Conservation (phyloP, 345 rosid species). For the Linum tenue region DNA sequence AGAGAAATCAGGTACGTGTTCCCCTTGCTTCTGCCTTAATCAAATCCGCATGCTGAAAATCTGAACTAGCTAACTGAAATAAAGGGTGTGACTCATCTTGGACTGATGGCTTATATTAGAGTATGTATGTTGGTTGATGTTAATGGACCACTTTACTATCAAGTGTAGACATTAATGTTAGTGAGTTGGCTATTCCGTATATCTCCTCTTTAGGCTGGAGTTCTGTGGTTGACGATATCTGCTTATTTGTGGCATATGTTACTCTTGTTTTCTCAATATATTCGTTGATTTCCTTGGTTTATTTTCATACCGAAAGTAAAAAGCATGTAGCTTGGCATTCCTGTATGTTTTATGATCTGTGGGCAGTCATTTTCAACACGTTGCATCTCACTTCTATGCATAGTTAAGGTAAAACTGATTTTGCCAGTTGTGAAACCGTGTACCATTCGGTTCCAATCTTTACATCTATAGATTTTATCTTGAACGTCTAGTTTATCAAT, state of each 20-base stretch:
- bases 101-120: too few species aligned
- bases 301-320: too few species aligned
- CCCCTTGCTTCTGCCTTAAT: background rate
- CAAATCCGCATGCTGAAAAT: too few species aligned
- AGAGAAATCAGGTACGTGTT: slow-evolving; percentile 51
- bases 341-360: too few species aligned
- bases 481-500: background rate
- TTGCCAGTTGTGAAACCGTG: background rate
- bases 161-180: background rate
- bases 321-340: background rate
- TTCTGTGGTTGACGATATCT: background rate
- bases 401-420: background rate
- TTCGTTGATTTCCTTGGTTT: background rate
- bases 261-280: background rate
- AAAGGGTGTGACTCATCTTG: background rate
- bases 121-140: too few species aligned
- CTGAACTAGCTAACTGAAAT: too few species aligned
- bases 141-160: background rate
- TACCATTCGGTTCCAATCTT: background rate
- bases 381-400: background rate
- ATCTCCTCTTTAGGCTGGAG: background rate
- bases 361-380: background rate
- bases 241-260: background rate
- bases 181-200: background rate
- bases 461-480: too few species aligned